Base-by-base conservation (phyloP, 2,329 filamentous ascomycete species). In the Xylaria sp. region DNA sequence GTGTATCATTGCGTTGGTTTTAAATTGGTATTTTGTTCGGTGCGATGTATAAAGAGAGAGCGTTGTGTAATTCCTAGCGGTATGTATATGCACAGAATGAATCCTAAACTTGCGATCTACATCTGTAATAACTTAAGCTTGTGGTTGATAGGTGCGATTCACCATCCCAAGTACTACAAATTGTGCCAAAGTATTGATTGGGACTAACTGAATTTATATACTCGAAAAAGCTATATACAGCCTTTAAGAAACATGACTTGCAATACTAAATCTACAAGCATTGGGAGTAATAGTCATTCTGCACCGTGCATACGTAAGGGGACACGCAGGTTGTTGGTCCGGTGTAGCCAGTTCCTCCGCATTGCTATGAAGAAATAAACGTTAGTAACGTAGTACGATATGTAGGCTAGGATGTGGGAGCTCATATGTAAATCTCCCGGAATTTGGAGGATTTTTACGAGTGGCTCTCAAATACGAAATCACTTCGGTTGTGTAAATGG, bases 231-330 rank as follows among this genome's bases (percentile, higher is more conserved):
- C 49, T 69, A 67, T 67, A 54, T 69, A 69, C 48, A 23, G 7
- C 7, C 54, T n/a, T 36, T 10, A 33, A 9, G 8, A 7, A 25
- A 15, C 23, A 31, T 15, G 28, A 18, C 18, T 15, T 20, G 15
- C 6, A 5, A 41, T 6, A 28, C 23, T 15, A 41, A 10, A 25
- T 66, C 65, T 68, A 75, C 52, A 74, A 3, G 51, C 73, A 74
- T 48, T 74, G 71, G 12, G 49, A 70, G 55, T 74, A 75, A 39
- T 68, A 75, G 0, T 64, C 55, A 25, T 72, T 75, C 61, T 72
- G 68, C 15, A 23, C 52, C 20, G 67, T 60, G 55, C 73, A 75
- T 12, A 63, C 69, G 62, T 71, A 74, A 28, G 64, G 64, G 3
- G 69, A 66, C 25, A 60, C 65, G 52, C 73, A 74, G 2, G 41